Conservation (phyloP, 352 stramenopile genomes). For the Pythium inflatum region DNA sequence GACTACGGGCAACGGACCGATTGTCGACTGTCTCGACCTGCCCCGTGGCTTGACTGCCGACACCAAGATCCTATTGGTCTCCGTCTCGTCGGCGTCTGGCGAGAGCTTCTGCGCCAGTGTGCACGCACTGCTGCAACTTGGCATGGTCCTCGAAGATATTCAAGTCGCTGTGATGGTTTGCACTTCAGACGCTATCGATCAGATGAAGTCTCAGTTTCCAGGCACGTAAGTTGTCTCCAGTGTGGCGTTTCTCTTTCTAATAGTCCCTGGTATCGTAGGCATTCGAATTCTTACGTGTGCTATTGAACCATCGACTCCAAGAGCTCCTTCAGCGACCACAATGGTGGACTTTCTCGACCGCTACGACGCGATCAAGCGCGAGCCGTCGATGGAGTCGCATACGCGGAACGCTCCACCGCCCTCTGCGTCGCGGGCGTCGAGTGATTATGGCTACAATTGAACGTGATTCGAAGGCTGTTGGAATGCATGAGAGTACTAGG, state of each 20-base stretch:
- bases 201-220: conserved; percentile 42
- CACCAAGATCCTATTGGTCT: conserved; percentile 12
- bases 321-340: conserved; percentile 32
- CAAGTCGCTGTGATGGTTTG: conserved; percentile 47
- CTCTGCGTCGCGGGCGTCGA: no score
- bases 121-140: conserved; percentile 36
- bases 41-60: background rate
- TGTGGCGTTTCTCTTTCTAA: background rate
- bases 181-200: conserved; percentile 35
- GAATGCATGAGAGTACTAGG: no score
- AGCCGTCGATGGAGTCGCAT: no score
- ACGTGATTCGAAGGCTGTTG: no score
- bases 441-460: no score
- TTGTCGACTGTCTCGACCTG: conserved; percentile 32
- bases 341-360: conserved; percentile 52
- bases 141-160: conserved; percentile 40
- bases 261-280: background rate
- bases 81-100: conserved; percentile 7
- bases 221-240: conserved; percentile 26
- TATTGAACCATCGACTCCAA: conserved; percentile 8
- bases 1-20: background rate
- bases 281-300: conserved; percentile 37
- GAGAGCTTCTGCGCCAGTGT: conserved; percentile 7
- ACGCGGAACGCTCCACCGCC: no score
- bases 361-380: conserved; percentile 35